phyloP scores from a whole-genome alignment of 108 stramenopile species.

The Fistulifera pelliculosa region DNA sequence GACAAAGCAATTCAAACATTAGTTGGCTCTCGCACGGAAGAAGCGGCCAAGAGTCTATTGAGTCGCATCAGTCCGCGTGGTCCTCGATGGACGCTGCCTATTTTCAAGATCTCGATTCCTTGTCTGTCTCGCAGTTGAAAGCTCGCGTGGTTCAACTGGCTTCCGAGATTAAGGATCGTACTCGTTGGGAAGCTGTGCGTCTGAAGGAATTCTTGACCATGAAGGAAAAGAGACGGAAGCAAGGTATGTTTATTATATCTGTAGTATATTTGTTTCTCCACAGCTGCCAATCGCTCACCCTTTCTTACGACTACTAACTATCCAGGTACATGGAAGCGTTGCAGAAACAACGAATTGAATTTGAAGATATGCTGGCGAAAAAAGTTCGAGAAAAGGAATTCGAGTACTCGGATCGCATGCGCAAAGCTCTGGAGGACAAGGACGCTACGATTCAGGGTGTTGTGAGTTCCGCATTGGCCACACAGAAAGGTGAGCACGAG shows the following conservation, averaged over 20 bases:
- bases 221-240: conserved; percentile 44
- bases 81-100: conserved; percentile 27
- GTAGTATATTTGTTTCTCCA: neutral
- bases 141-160: conserved; percentile 65
- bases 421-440: conserved; percentile 54
- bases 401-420: conserved; percentile 31
- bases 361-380: conserved; percentile 45
- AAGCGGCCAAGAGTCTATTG: conserved; percentile 48
- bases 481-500: conserved; percentile 36
- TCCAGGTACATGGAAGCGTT: conserved; percentile 42
- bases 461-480: conserved; percentile 39
- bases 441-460: conserved; percentile 47
- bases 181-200: conserved; percentile 82
- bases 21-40: conserved; percentile 13
- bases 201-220: conserved; percentile 67
- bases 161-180: conserved; percentile 66
- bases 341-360: conserved; percentile 69
- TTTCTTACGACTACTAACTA: neutral
- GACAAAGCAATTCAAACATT: conserved; percentile 5
- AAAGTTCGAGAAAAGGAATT: conserved; percentile 54
- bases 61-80: conserved; percentile 11
- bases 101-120: conserved; percentile 39
- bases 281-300: neutral
- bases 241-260: neutral
- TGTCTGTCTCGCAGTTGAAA: conserved; percentile 40